Conservation (phyloP, 148 eudicot genomes). For the Linanthus parryae region DNA sequence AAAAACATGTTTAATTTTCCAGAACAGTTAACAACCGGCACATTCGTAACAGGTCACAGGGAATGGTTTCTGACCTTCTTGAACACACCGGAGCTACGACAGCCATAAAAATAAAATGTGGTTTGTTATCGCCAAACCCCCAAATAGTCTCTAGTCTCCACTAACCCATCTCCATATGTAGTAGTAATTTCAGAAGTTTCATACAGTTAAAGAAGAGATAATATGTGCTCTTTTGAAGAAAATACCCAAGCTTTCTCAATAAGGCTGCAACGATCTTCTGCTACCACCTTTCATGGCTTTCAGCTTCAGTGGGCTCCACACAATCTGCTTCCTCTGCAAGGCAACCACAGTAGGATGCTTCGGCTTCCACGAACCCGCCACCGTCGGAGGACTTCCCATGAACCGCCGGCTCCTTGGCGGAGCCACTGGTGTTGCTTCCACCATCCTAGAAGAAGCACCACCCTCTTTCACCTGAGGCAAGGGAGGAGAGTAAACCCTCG, state of each 20-base stretch:
- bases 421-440: constrained; percentile 52
- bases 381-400: constrained; percentile 78
- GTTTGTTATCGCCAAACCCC: no score
- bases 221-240: no score
- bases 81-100: no score
- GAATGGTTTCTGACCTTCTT: no score
- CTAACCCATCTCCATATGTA: no score
- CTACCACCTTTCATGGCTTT: constrained; percentile 34
- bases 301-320: constrained; percentile 81
- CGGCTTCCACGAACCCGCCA: constrained; percentile 72
- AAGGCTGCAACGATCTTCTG: constrained; percentile 46
- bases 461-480: constrained; percentile 27
- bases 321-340: constrained; percentile 57
- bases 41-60: no score
- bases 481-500: constrained; percentile 53
- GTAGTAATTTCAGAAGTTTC: no score
- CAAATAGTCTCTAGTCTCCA: no score
- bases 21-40: no score
- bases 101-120: no score
- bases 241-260: constrained; percentile 11
- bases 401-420: constrained; percentile 48
- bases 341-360: constrained; percentile 89
- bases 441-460: constrained; percentile 17
- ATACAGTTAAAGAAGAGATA: no score
- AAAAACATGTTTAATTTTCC: no score